phyloP scores from a whole-genome alignment of 495 filamentous ascomycete species.

The Geopyxis carbonaria region DNA sequence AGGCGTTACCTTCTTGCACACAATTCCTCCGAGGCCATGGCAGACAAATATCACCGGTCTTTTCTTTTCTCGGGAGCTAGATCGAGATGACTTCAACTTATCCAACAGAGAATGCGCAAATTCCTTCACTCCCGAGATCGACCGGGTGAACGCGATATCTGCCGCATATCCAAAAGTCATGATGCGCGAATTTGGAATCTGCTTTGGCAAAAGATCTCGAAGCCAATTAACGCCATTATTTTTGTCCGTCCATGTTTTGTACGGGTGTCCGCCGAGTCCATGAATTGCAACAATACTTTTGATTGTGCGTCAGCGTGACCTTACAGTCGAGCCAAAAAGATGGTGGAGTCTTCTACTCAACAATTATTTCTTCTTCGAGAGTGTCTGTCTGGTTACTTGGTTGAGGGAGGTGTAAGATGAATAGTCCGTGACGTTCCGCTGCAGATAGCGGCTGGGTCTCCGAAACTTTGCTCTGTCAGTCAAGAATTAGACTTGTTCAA shows the following conservation, averaged over 20 bases:
- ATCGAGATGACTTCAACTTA: conserved; percentile 6
- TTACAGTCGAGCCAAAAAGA: too few relatives aligned
- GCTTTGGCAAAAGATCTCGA: conserved; percentile 7
- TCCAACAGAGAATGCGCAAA: conserved; percentile 6
- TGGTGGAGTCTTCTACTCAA: too few relatives aligned
- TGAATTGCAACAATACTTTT: too few relatives aligned
- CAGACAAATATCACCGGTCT: conserved; percentile 9
- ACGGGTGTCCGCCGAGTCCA: not conserved
- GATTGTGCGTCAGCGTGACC: too few relatives aligned
- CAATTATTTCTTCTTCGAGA: too few relatives aligned
- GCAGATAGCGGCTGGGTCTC: too few relatives aligned
- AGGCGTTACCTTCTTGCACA: conserved; percentile 8
- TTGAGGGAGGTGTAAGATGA: too few relatives aligned
- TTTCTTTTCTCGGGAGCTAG: not conserved
- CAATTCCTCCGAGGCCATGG: conserved; percentile 8
- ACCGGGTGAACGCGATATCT: not conserved
- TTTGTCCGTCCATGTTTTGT: not conserved
- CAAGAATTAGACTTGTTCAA: too few relatives aligned
- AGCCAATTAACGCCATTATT: conserved; percentile 4
- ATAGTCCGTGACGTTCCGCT: too few relatives aligned
- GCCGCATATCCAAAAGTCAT: conserved; percentile 10
- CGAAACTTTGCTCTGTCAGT: too few relatives aligned
- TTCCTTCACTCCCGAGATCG: conserved; percentile 2
- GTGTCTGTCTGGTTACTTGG: too few relatives aligned
- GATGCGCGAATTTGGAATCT: not conserved